These are phyloP conservation scores for Lathyrus oleraceus DNA, from an alignment of 306 rosid genomes.

Conservation along the genomic window DNA sequence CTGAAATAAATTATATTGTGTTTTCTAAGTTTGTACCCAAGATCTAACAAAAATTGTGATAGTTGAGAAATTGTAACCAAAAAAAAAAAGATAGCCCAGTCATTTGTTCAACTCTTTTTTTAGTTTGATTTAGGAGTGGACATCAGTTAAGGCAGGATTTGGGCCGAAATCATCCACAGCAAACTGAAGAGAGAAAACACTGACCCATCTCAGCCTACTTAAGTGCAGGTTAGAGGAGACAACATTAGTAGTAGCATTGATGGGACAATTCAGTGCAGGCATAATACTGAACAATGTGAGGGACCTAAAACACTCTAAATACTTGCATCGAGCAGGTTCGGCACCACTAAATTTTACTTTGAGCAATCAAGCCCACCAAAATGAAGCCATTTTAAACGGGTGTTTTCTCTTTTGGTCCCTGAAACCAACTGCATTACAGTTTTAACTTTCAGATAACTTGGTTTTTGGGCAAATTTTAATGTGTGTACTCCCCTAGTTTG, in stretches of 20 bases:
- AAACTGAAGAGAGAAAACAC: background rate
- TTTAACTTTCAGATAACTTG: background rate
- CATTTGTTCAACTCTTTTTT: background rate
- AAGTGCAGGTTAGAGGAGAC: background rate
- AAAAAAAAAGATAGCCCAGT: background rate
- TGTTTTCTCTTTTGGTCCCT: background rate
- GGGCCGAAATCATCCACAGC: background rate
- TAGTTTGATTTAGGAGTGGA: background rate
- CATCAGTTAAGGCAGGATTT: background rate
- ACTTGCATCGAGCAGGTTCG: background rate
- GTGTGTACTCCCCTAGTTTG: background rate
- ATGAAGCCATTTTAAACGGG: background rate
- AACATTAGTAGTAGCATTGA: background rate
- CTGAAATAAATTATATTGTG: too few relatives aligned
- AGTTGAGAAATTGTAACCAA: too few relatives aligned
- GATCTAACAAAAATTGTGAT: too few relatives aligned
- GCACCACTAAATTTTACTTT: background rate
- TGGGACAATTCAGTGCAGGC: background rate
- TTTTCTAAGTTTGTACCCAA: too few relatives aligned
- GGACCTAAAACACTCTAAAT: background rate
- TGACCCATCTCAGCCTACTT: background rate
- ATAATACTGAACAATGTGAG: background rate
- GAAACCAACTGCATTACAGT: background rate
- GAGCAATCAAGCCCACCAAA: background rate
- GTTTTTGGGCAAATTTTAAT: background rate